Percentiles rank a stretch among this genome's conserved stretches.
phyloP scores from a whole-genome alignment of 192 early-diverging fungal genomes.

The Coemansia sp. region DNA sequence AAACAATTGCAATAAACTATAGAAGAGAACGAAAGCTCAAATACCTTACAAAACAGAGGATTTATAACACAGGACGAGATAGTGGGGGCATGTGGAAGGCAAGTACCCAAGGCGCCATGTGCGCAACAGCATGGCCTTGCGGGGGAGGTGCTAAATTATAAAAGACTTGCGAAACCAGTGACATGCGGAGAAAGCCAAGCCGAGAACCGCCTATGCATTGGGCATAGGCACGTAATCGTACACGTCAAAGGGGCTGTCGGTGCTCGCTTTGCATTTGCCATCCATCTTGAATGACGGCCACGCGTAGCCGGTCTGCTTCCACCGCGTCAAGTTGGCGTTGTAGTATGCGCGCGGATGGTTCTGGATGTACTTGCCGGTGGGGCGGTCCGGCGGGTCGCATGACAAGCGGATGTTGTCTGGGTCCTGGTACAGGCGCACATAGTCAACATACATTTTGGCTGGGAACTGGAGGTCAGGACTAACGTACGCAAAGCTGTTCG shows the following conservation, averaged over 20 bases:
- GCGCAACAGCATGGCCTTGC: conserved; percentile 4
- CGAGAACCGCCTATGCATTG: conserved; percentile 5
- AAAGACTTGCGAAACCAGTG: background rate
- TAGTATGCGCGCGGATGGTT: conserved; percentile 56
- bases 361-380: conserved; percentile 57
- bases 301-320: conserved; percentile 50
- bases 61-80: conserved; percentile 5
- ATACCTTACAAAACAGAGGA: background rate
- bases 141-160: conserved; percentile 3
- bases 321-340: conserved; percentile 50
- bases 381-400: conserved; percentile 56
- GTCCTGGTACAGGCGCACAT: conserved; percentile 58
- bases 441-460: conserved; percentile 57
- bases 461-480: conserved; percentile 43
- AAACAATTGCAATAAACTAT: background rate
- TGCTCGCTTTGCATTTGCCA: conserved; percentile 43
- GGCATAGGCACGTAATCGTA: conserved; percentile 38
- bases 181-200: background rate
- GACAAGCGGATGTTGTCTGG: conserved; percentile 53
- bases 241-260: conserved; percentile 22
- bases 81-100: background rate
- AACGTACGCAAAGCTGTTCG: conserved; percentile 46
- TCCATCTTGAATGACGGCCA: conserved; percentile 50
- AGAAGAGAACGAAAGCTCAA: too few relatives aligned
- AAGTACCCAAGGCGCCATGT: conserved; percentile 2